Percentiles rank a stretch among this genome's conserved stretches.
Evolutionary conservation across 2,329 filamentous ascomycete species (phyloP).

Genomic region (Epicoccum nigrum): DNA sequence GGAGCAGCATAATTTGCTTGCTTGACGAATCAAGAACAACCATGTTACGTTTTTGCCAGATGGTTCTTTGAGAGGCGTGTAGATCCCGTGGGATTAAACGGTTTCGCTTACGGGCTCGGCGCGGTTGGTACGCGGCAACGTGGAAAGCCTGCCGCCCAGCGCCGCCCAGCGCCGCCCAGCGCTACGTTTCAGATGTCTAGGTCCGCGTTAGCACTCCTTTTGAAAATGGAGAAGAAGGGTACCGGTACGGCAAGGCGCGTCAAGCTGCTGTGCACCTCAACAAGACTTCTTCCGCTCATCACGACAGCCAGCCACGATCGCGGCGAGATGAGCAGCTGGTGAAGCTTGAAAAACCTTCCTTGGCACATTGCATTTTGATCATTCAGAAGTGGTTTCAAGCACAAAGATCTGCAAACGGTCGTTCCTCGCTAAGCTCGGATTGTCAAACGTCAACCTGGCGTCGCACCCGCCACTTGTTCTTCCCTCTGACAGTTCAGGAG

Average conservation of each 20-base stretch:
- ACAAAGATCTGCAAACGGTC: constrained; percentile 8
- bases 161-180: constrained; percentile 1
- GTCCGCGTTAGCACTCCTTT: constrained; percentile 12
- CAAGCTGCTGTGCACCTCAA: constrained; percentile 17
- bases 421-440: constrained; percentile 13
- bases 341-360: not conserved
- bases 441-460: constrained; percentile 9
- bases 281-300: constrained; percentile 6
- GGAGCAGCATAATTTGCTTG: constrained; percentile 11
- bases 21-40: constrained; percentile 9
- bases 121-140: constrained; percentile 19
- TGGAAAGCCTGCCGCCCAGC: constrained; percentile 11
- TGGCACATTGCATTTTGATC: not conserved
- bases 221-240: constrained; percentile 14
- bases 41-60: constrained; percentile 15
- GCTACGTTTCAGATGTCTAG: constrained; percentile 12
- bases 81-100: constrained; percentile 11
- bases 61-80: constrained; percentile 9
- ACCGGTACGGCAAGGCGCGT: constrained; percentile 13
- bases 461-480: constrained; percentile 3
- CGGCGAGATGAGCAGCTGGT: not conserved
- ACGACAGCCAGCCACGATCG: constrained; percentile 5
- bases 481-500: constrained; percentile 1
- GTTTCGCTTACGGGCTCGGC: constrained; percentile 17
- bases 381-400: not conserved